Conservation (phyloP, 495 filamentous ascomycete genomes). For the Cenococcum geophilum region DNA sequence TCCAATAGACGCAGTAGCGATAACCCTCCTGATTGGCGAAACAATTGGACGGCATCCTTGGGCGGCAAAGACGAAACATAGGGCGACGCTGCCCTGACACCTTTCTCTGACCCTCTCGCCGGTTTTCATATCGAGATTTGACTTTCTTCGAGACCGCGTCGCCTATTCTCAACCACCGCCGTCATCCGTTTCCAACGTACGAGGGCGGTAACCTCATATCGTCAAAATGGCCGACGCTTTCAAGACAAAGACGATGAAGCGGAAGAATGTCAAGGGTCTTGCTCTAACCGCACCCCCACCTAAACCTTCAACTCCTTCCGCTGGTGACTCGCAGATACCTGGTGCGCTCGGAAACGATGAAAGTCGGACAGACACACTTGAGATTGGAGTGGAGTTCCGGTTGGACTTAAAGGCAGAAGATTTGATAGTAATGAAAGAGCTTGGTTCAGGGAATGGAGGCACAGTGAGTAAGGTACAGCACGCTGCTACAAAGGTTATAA, state of each 20-base stretch:
- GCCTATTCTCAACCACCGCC: slow-evolving; percentile 4
- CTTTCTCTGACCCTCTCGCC: neutral
- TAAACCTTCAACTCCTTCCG: slow-evolving; percentile 50
- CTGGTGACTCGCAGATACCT: slow-evolving; percentile 53
- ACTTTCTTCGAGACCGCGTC: neutral
- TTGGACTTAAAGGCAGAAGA: slow-evolving; percentile 89
- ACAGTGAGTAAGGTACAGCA: slow-evolving; percentile 98
- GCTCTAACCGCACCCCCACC: slow-evolving; percentile 66
- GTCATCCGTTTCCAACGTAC: neutral
- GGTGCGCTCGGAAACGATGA: slow-evolving; percentile 58
- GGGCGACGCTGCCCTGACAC: neutral
- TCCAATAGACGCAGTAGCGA: slow-evolving; percentile 31
- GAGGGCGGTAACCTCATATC: slow-evolving; percentile 21
- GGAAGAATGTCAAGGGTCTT: slow-evolving; percentile 97
- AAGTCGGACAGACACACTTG: slow-evolving; percentile 68
- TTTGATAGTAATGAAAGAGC: slow-evolving; percentile 83
- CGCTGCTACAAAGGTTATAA: slow-evolving; percentile 86
- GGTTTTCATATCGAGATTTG: slow-evolving; percentile 2
- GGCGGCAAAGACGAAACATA: slow-evolving; percentile 30
- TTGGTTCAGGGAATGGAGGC: slow-evolving; percentile 93
- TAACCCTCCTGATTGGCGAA: slow-evolving; percentile 27
- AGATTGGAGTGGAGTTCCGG: slow-evolving; percentile 95
- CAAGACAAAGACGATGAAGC: slow-evolving; percentile 85
- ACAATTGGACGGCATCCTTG: slow-evolving; percentile 20
- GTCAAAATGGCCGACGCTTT: slow-evolving; percentile 68